Conservation (phyloP, 352 stramenopile species). For the Globisporangium parvum region DNA sequence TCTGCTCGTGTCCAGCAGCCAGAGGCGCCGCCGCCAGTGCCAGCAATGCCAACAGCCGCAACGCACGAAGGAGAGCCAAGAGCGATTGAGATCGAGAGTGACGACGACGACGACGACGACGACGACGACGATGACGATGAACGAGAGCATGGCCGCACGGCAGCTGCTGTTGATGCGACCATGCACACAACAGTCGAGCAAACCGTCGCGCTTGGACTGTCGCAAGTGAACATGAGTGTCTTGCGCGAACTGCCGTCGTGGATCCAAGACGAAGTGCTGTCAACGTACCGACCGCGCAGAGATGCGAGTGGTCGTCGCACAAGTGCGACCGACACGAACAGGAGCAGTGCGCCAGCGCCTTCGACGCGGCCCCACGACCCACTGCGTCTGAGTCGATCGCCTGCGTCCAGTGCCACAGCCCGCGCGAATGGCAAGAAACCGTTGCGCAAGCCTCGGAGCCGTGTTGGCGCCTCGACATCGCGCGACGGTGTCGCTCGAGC, state of each 20-base stretch:
- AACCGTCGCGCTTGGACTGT: constrained; percentile 18
- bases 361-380: background rate
- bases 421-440: constrained; percentile 23
- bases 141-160: background rate
- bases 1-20: background rate
- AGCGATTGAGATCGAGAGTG: background rate
- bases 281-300: constrained; percentile 16
- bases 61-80: background rate
- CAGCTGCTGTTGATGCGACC: constrained; percentile 3
- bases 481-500: background rate
- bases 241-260: constrained; percentile 47
- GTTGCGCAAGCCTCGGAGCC: background rate
- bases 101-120: constrained; percentile 8
- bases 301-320: background rate
- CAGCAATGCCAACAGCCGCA: background rate
- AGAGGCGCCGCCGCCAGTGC: background rate
- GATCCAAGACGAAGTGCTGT: constrained; percentile 57
- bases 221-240: constrained; percentile 61
- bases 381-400: background rate
- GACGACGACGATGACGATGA: constrained; percentile 12
- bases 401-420: background rate
- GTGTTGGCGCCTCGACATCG: too few species aligned
- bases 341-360: background rate
- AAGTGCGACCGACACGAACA: background rate
- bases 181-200: background rate